A percentile compares a stretch with the other conserved stretches of the same genome.
These are phyloP conservation scores for Pyrenula aspistea DNA, from an alignment of 495 filamentous ascomycete species.

Conservation along the genomic window DNA sequence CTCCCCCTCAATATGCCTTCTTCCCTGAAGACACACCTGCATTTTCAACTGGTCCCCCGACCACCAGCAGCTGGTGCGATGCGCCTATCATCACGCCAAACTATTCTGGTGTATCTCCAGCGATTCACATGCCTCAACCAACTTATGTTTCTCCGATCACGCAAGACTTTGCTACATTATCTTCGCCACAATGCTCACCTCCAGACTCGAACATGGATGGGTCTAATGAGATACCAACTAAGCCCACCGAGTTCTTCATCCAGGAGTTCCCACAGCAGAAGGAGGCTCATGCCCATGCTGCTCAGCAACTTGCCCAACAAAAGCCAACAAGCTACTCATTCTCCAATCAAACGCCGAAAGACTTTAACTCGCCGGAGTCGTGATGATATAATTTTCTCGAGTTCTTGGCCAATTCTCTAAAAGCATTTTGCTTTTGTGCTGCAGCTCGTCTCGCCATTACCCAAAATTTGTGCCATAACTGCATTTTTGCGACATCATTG, in stretches of 20 bases:
- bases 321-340: constrained; percentile 33
- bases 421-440: too few relatives aligned
- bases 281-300: constrained; percentile 22
- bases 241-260: constrained; percentile 29
- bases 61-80: constrained; percentile 29
- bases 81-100: constrained; percentile 28
- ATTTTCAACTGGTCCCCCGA: constrained; percentile 19
- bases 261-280: constrained; percentile 32
- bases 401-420: not conserved
- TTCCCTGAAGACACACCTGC: constrained; percentile 27
- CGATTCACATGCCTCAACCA: constrained; percentile 20
- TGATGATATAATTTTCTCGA: not conserved
- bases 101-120: constrained; percentile 19
- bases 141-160: constrained; percentile 24
- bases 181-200: constrained; percentile 7
- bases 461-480: too few relatives aligned
- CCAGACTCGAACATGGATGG: constrained; percentile 20
- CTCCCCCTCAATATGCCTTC: constrained; percentile 28
- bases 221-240: constrained; percentile 16
- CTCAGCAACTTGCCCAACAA: constrained; percentile 27
- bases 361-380: constrained; percentile 14
- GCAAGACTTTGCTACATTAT: constrained; percentile 5
- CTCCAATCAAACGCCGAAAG: constrained; percentile 27
- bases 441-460: too few relatives aligned
- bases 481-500: too few relatives aligned